A percentile compares a stretch with the other conserved stretches of the same genome.
Evolutionary conservation across 345 rosid species (phyloP).

Genomic region (Schrenkiella parvula): DNA sequence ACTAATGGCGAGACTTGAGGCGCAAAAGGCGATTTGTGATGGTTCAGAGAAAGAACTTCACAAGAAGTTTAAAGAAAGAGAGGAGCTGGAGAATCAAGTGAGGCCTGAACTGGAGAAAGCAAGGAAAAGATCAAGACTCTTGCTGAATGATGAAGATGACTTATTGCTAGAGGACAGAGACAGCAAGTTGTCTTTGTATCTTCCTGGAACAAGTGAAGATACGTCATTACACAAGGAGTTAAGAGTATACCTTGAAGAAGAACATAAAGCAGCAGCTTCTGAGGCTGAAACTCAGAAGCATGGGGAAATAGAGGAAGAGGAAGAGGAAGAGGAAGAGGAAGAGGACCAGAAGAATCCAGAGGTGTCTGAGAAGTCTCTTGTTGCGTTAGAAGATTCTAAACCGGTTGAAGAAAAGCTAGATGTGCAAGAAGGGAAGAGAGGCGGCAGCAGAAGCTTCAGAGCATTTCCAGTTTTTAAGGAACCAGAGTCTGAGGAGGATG

Average conservation of each 20-base stretch:
- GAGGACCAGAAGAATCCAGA: conserved; percentile 29
- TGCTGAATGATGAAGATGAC: conserved; percentile 43
- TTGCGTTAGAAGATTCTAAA: conserved; percentile 37
- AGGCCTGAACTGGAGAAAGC: conserved; percentile 74
- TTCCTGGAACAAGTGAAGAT: conserved; percentile 58
- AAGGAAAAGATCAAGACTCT: conserved; percentile 71
- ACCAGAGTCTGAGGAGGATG: conserved; percentile 64
- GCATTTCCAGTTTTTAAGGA: conserved; percentile 34
- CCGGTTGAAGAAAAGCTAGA: conserved; percentile 40
- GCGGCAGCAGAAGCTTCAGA: conserved; percentile 23
- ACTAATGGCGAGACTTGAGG: conserved; percentile 87
- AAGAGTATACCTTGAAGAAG: conserved; percentile 65
- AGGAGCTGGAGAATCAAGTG: conserved; percentile 70
- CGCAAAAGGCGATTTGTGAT: conserved; percentile 87
- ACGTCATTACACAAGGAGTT: conserved; percentile 63
- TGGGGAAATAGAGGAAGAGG: conserved; percentile 37
- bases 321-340: conserved; percentile 30
- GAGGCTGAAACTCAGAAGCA: conserved; percentile 34
- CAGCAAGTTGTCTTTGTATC: conserved; percentile 46
- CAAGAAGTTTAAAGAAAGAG: conserved; percentile 74
- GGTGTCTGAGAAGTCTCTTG: conserved; percentile 36
- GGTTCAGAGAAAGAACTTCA: conserved; percentile 86
- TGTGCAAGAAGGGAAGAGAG: conserved; percentile 41
- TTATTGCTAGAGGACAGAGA: conserved; percentile 45
- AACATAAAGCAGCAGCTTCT: conserved; percentile 47